Evolutionary conservation across 1,284 basidiomycete species (phyloP), one percentile per base, ranked within the genome.

Genomic region (Trichosporon sp.): DNA sequence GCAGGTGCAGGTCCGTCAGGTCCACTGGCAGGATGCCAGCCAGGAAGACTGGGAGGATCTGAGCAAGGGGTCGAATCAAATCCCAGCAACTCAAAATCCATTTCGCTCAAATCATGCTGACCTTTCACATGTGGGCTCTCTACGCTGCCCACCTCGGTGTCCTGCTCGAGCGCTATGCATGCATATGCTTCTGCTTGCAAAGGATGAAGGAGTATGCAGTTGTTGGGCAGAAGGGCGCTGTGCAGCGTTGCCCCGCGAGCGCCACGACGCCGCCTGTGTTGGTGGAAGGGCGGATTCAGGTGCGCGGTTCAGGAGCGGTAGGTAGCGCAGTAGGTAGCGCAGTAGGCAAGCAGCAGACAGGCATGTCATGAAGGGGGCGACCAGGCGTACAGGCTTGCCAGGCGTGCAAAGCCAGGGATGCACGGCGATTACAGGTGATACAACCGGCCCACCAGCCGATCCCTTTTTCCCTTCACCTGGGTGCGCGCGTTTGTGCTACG

Each of bases 61-160:
- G 56, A 14, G 8, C 56, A 61, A n/a, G 59, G 26, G 31, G 37
- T 37, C 59, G 59, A 63, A 63, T 63, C 59, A 63, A 37, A 63
- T 14, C 32, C 59, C 59, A 32, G 8, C 59, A 63, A 63, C 59
- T 31, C 59, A 63, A 63, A 63, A n/a, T 16, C 7, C 2, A 54
- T 6, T 54, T 21, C 51, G 19, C 43, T 16, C 43, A 46, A 26
- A 46, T 46, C 43, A 46, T 46, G 16, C 43, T n/a, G 16, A 14
- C 4, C 43, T 5, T 16, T 46, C 43, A 46, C 43, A 46, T 46
- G 43, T 46, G 43, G 43, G 43, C 43, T 16, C 43, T 16, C 43
- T 43, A 16, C 43, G 16, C 43, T 46, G 43, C 43, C 43, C 43
- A 46, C 43, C 16, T 46, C 16, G 43, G 16, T 46, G 11, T 46